These are phyloP conservation scores for Phytophthora idaei DNA, from an alignment of 352 stramenopile genomes.

Conservation along the genomic window DNA sequence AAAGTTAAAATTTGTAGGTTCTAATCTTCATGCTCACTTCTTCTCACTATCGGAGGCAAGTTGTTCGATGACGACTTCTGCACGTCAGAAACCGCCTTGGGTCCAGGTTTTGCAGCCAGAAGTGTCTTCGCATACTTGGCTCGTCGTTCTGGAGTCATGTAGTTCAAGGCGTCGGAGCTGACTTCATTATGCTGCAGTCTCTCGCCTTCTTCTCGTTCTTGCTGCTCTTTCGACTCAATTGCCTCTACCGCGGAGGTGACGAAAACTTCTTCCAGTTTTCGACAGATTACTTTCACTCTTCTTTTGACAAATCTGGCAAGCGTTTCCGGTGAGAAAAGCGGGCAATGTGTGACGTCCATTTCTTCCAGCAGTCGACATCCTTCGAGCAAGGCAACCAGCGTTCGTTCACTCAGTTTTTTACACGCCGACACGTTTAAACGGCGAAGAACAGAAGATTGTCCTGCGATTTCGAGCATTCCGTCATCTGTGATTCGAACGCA, in stretches of 20 bases:
- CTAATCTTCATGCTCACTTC: constrained; percentile 34
- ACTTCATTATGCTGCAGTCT: constrained; percentile 26
- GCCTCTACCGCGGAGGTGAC: constrained; percentile 20
- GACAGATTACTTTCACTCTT: constrained; percentile 58
- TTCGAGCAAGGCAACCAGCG: constrained; percentile 56
- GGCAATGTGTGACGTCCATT: constrained; percentile 84
- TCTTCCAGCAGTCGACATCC: constrained; percentile 65
- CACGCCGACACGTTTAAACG: constrained; percentile 80
- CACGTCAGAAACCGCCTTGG: background rate
- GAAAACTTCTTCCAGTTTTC: constrained; percentile 45
- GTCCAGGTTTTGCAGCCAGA: constrained; percentile 15
- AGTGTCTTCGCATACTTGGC: constrained; percentile 32
- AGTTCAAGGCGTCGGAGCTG: constrained; percentile 24
- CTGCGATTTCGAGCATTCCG: constrained; percentile 77
- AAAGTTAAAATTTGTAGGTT: background rate
- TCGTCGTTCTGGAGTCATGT: constrained; percentile 32
- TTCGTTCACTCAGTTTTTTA: constrained; percentile 76
- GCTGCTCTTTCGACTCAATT: constrained; percentile 18
- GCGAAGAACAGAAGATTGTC: constrained; percentile 72
- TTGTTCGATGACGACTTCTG: constrained; percentile 37
- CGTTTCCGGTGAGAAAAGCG: constrained; percentile 54
- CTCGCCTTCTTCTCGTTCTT: constrained; percentile 28
- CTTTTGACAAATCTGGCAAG: constrained; percentile 65
- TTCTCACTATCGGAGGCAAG: constrained; percentile 34
- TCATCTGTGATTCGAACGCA: constrained; percentile 87